These are phyloP conservation scores for Trametes sp. DNA, from an alignment of 1,284 basidiomycete genomes.

Conservation along the genomic window DNA sequence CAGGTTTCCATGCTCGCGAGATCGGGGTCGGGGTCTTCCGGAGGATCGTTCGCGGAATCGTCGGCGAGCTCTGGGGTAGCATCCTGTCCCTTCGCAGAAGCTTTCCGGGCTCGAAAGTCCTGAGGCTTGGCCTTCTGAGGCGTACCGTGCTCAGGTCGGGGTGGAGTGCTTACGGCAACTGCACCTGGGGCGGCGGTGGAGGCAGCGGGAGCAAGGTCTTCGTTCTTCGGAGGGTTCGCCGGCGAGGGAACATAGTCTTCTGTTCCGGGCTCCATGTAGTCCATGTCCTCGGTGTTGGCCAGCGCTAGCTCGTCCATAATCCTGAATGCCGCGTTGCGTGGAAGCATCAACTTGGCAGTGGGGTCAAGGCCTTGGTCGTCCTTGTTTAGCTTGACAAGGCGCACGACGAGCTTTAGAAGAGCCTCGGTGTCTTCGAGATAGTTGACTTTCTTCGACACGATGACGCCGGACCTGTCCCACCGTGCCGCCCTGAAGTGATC, in stretches of 20 bases:
- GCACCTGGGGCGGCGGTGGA: too few relatives aligned
- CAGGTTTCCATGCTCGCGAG: neutral
- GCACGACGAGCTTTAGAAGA: constrained; percentile 24
- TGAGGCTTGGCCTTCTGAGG: too few relatives aligned
- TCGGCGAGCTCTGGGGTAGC: neutral
- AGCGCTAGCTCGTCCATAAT: constrained; percentile 11
- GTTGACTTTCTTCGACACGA: constrained; percentile 23
- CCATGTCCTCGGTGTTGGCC: neutral
- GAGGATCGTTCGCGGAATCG: neutral
- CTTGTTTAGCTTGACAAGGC: constrained; percentile 10
- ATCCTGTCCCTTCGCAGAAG: too few relatives aligned
- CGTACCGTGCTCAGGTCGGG: too few relatives aligned
- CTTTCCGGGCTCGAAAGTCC: too few relatives aligned
- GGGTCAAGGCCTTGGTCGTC: constrained; percentile 23
- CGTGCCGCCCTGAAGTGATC: constrained; percentile 16
- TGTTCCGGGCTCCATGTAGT: neutral
- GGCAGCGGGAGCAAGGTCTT: too few relatives aligned
- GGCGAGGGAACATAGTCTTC: neutral
- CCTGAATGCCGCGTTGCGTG: constrained; percentile 2
- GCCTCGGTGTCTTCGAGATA: constrained; percentile 17
- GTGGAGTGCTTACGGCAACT: too few relatives aligned
- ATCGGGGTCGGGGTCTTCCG: neutral
- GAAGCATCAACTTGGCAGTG: neutral
- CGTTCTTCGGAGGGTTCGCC: neutral
- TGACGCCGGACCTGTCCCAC: constrained; percentile 30